Evolutionary conservation across 768 basidiomycete species (phyloP).

Genomic region (Phanerochaete carnosa): DNA sequence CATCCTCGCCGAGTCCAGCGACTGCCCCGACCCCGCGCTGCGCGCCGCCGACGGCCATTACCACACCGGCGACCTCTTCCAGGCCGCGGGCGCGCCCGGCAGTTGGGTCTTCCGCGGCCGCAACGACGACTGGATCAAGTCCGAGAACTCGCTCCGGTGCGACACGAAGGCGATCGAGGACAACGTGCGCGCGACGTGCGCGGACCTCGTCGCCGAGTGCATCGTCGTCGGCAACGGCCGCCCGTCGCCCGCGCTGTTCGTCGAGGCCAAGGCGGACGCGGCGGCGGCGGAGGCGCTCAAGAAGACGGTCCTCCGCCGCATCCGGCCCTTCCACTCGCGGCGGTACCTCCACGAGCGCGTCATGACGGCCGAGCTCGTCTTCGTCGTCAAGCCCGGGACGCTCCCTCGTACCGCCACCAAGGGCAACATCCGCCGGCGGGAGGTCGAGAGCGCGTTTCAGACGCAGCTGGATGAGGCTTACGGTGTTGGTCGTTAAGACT

Average conservation of each 20-base stretch:
- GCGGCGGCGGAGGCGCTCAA: conserved; percentile 57
- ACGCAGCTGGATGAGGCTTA: conserved; percentile 43
- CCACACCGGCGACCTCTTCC: conserved; percentile 82
- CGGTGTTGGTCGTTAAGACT: neutral
- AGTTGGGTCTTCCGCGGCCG: conserved; percentile 66
- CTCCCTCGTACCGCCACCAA: conserved; percentile 79
- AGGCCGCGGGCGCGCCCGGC: conserved; percentile 49
- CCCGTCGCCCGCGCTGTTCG: conserved; percentile 72
- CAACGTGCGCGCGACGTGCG: conserved; percentile 64
- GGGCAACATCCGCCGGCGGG: conserved; percentile 75
- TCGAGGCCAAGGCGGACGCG: conserved; percentile 50
- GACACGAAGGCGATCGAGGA: conserved; percentile 84
- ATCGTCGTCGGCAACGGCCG: conserved; percentile 75
- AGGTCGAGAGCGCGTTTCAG: conserved; percentile 67
- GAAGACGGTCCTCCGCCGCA: conserved; percentile 71
- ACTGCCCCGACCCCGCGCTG: conserved; percentile 62
- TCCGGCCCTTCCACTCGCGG: conserved; percentile 67
- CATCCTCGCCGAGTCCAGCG: conserved; percentile 61
- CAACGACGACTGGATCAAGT: conserved; percentile 86
- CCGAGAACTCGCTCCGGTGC: conserved; percentile 72
- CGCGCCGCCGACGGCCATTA: conserved; percentile 65
- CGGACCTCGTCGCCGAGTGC: conserved; percentile 64
- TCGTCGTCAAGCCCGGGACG: conserved; percentile 62
- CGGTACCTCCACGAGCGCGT: conserved; percentile 81
- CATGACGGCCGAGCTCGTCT: conserved; percentile 56